Conservation (phyloP, 371 early-diverging fungal species). For the Encephalitozoon intestinalis region DNA sequence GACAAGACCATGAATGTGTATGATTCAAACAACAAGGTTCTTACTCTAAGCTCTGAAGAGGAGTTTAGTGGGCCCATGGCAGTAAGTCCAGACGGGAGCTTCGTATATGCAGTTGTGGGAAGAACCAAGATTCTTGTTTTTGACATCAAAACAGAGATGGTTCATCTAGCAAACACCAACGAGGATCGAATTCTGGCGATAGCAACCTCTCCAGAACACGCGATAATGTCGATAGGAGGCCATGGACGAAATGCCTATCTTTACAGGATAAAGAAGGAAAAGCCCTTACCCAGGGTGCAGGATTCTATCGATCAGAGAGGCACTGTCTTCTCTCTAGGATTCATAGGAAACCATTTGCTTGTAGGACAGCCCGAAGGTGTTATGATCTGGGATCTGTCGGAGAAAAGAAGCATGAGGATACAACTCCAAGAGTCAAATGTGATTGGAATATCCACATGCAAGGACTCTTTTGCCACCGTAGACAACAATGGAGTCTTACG, state of each 20-base stretch:
- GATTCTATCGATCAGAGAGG: background rate
- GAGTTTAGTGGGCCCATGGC: slow-evolving; percentile 2
- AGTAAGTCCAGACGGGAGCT: background rate
- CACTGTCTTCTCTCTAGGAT: background rate
- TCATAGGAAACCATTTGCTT: background rate
- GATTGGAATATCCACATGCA: background rate
- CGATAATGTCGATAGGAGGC: background rate
- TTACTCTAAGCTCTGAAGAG: background rate
- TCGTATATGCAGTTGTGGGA: background rate
- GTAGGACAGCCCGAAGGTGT: background rate
- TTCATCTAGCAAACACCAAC: background rate
- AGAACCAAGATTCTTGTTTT: slow-evolving; percentile 3
- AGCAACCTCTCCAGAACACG: background rate
- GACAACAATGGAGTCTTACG: slow-evolving; percentile 1
- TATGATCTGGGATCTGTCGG: slow-evolving; percentile 1
- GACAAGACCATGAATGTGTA: slow-evolving; percentile 23
- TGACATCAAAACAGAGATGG: background rate
- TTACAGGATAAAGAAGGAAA: background rate
- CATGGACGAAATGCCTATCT: background rate
- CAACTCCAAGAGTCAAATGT: background rate
- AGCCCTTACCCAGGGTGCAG: background rate
- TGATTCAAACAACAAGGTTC: background rate
- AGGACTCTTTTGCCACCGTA: background rate
- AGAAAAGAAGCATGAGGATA: background rate
- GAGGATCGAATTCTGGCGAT: slow-evolving; percentile 1